Percentiles rank a stretch among this genome's conserved stretches.
phyloP scores from a whole-genome alignment of 169 alveolate genomes.

The Theileria annulata region DNA sequence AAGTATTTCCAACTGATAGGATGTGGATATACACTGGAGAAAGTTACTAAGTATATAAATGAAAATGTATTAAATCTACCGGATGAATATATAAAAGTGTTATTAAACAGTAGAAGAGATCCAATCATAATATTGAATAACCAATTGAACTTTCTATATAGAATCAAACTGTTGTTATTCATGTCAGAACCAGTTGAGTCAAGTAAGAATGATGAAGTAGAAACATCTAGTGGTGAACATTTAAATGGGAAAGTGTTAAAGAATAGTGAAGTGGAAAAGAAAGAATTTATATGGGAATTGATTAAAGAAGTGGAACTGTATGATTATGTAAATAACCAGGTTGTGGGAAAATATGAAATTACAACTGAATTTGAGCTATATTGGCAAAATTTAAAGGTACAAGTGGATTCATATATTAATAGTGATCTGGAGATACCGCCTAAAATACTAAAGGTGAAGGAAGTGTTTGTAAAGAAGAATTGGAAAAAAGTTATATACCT shows the following conservation, averaged over 20 bases:
- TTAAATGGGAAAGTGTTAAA: neutral
- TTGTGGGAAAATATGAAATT: constrained; percentile 30
- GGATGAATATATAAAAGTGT: neutral
- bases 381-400: constrained; percentile 41
- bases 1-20: constrained; percentile 56
- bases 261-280: neutral
- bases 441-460: constrained; percentile 21
- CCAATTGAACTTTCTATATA: constrained; percentile 21
- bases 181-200: neutral
- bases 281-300: constrained; percentile 43
- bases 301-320: constrained; percentile 9
- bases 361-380: neutral
- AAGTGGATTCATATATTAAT: constrained; percentile 29
- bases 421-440: constrained; percentile 14
- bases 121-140: constrained; percentile 31
- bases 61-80: constrained; percentile 21
- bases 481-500: constrained; percentile 40
- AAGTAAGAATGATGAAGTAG: neutral
- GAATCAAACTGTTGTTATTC: constrained; percentile 15
- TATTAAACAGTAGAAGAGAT: neutral
- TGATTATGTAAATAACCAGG: constrained; percentile 8
- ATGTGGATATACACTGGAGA: constrained; percentile 35
- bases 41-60: constrained; percentile 16
- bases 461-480: constrained; percentile 39
- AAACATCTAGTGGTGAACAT: neutral